Evolutionary conservation across 2,329 filamentous ascomycete species (phyloP), one percentile per base, ranked within the genome.

Genomic region (Ilyonectria mors-panacis): DNA sequence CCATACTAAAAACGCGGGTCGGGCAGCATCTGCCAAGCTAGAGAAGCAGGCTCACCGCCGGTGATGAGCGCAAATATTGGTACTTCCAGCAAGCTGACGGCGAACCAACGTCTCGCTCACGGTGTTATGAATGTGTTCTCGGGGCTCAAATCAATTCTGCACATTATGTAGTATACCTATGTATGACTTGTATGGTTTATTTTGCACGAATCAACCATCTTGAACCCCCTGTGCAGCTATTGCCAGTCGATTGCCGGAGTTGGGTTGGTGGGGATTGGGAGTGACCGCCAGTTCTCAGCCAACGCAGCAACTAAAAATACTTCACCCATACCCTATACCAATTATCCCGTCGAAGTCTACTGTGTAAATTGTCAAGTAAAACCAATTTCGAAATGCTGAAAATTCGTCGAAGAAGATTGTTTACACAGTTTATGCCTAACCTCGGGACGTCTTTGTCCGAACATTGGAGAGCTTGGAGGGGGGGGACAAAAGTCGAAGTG

Each of bases 401-500:
- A 33, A 33, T 12, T 33, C 6, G 12, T 12, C 12, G 30, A 33
- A 33, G 30, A 33, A 33, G 30, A 33, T 33, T 9, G 3, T 33
- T 33, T 12, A 33, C 12, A 9, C 30, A 33, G 30, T 33, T 33
- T 4, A 33, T 9, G 19, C n/a, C 8, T 4, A 45, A 21, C 19
- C 7, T 23, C 44, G 44, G 44, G 44, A 21, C 26, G 44, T 8
- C 9, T 45, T 45, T 13, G 8, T 21, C 44, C 44, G 44, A 45
- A 45, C 39, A 17, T 42, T 17, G n/a, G n/a, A 39, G 39, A 42
- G 39, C 39, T 42, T n/a, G 39, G 17, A 42, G 39, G 15, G 8
- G 15, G 8, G n/a, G 50, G 30, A 15, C 35, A 65, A 66, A 71
- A 63, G 66, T 51, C 66, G 54, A 26, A 23, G 48, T 74, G 74